phyloP scores from a whole-genome alignment of 306 rosid species.

The Corylus avellana region DNA sequence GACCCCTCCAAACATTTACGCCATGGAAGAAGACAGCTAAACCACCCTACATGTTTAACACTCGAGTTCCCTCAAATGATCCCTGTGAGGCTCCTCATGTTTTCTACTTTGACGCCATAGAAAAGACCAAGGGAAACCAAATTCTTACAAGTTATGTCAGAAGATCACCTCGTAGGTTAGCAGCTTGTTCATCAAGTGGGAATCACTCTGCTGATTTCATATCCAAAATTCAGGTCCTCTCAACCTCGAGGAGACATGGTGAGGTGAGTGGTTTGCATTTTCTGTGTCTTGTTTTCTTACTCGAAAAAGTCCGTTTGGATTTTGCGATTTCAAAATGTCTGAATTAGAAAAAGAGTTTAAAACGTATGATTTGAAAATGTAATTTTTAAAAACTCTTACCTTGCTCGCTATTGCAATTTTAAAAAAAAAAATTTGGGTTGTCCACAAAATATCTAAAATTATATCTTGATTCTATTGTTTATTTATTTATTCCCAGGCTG shows the following conservation, averaged over 20 bases:
- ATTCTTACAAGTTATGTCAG: not conserved
- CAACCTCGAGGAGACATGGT: not conserved
- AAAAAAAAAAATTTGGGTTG: too few species aligned
- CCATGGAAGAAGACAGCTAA: not conserved
- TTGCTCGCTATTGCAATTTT: too few species aligned
- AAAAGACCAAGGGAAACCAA: not conserved
- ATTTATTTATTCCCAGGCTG: not conserved
- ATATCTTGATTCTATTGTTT: not conserved
- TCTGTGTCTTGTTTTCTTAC: too few species aligned
- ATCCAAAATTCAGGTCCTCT: not conserved
- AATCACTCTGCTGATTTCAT: not conserved
- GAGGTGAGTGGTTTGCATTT: not conserved
- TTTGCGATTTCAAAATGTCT: too few species aligned
- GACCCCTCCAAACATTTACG: not conserved
- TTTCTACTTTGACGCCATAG: not conserved
- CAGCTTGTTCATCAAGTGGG: not conserved
- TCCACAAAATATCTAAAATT: too few species aligned
- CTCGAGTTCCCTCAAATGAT: not conserved
- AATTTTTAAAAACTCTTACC: too few species aligned
- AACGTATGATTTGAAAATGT: too few species aligned
- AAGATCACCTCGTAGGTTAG: not conserved
- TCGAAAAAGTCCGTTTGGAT: too few species aligned
- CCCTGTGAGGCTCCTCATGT: constrained; percentile 1
- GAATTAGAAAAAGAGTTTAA: too few species aligned
- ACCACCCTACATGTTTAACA: not conserved